Evolutionary conservation across 345 rosid genomes (phyloP), one percentile per base, ranked within the genome.

Genomic region (Nephelium lappaceum): DNA sequence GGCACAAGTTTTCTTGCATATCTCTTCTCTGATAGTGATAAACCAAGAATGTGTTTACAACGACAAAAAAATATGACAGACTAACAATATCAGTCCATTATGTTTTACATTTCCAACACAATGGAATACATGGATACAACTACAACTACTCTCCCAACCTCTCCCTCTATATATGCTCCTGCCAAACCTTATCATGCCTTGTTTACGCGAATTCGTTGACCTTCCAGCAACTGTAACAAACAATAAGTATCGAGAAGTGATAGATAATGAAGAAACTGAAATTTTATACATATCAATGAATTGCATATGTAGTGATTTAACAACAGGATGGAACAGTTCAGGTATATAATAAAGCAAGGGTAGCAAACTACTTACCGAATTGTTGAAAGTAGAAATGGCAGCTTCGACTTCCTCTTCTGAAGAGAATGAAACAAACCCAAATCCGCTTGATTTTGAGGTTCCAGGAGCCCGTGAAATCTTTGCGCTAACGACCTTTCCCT

Each of bases 361-460:
- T 12, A 62, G 75, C 16, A 67, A 69, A 66, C 62, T 77, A 84
- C 97, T 92, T 87, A 96, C 98, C 69, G 93, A 83, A 71, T 89
- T 83, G 85, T 96, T 93, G 61, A 88, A 85, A 78, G 94, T 84
- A 69, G 90, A 79, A 78, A 93, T 88, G 76, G 93, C 95, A 72
- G 93, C 83, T 77, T 91, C 94, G 19, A 88, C 93, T 79, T 96
- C 93, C 72, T 92, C 94, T 43, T 91, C 91, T 0, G 93, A 91
- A 60, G 98, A 93, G 79, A 96, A 92, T 11, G 98, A 77, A 1
- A 93, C 95, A 80, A 96, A 93, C 21, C 99, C 97, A 78, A 86
- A 96, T 10, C 95, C 97, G 2, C 81, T 87, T 23, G 99, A 96
- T 81, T 92, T 94, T 2, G 97, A 96, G 36, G 96, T 90, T 36